Evolutionary conservation across 78 protist species (phyloP).

Genomic region (Dictyostelium brefeldianum): DNA sequence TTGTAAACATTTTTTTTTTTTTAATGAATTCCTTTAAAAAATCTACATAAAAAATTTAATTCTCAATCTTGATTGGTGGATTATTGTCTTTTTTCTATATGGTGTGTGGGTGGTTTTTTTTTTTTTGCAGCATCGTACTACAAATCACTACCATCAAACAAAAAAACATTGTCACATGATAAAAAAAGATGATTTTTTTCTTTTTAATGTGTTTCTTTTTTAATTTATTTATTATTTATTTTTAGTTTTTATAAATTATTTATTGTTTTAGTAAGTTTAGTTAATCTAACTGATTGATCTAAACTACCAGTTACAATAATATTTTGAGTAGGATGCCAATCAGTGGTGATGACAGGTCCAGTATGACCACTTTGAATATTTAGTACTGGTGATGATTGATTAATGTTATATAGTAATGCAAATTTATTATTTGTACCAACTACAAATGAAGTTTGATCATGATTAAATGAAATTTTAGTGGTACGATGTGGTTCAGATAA

Average conservation of each 20-base stretch:
- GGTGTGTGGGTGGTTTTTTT: no score
- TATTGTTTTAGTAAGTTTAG: conserved; percentile 25
- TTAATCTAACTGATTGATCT: conserved; percentile 57
- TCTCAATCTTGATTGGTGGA: no score
- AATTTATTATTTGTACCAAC: conserved; percentile 63
- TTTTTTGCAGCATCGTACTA: no score
- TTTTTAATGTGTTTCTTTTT: neutral
- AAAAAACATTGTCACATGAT: no score
- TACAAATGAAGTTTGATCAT: conserved; percentile 37
- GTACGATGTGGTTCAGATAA: conserved; percentile 54
- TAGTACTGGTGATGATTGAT: conserved; percentile 34
- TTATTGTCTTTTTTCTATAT: no score
- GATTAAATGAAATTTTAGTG: conserved; percentile 61
- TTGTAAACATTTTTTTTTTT: no score
- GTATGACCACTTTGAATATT: conserved; percentile 35
- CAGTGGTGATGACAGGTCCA: conserved; percentile 58
- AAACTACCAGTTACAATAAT: conserved; percentile 49
- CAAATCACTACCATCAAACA: no score
- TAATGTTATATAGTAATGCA: conserved; percentile 57
- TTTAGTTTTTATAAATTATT: neutral
- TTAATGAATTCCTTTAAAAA: no score
- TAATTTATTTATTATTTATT: neutral
- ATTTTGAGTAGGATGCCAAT: conserved; percentile 56
- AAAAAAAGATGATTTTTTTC: no score
- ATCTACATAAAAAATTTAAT: no score